Conservation (phyloP, 768 basidiomycete species). For the Tubosaeta brunneosetosa region DNA sequence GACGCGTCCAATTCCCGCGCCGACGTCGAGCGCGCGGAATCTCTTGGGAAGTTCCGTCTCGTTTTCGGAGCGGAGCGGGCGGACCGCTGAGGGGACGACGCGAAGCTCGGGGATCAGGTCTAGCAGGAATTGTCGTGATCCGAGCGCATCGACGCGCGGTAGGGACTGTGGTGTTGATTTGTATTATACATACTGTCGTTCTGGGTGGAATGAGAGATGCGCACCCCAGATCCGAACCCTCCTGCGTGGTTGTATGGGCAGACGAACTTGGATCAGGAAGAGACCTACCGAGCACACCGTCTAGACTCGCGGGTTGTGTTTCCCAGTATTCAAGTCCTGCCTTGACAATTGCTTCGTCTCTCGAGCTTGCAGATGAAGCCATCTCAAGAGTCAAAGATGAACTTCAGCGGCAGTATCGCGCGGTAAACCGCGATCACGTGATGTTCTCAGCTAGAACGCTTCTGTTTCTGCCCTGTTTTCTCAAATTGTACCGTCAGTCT, state of each 20-base stretch:
- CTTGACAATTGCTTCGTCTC: slow-evolving; percentile 51
- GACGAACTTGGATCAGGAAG: neutral
- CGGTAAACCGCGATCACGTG: slow-evolving; percentile 8
- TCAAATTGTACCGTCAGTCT: too few species aligned
- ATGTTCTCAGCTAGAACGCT: neutral
- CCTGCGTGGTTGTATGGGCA: slow-evolving; percentile 29
- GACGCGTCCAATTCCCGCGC: slow-evolving; percentile 91
- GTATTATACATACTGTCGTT: neutral
- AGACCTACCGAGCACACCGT: slow-evolving; percentile 77
- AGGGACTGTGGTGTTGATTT: slow-evolving; percentile 51
- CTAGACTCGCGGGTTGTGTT: slow-evolving; percentile 70
- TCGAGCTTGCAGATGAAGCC: slow-evolving; percentile 17
- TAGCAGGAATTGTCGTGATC: slow-evolving; percentile 84
- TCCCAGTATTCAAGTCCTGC: slow-evolving; percentile 88
- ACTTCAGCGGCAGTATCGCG: too few species aligned
- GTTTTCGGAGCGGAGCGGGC: slow-evolving; percentile 36
- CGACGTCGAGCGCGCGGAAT: slow-evolving; percentile 84
- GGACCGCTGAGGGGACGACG: slow-evolving; percentile 68
- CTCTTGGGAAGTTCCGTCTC: slow-evolving; percentile 31
- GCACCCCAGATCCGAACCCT: slow-evolving; percentile 53
- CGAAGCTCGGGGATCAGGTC: slow-evolving; percentile 76
- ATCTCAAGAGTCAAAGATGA: neutral
- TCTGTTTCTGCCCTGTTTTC: too few species aligned
- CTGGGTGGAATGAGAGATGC: slow-evolving; percentile 7
- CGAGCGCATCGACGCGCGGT: slow-evolving; percentile 85